A percentile compares a stretch with the other conserved stretches of the same genome.
Evolutionary conservation across 306 rosid genomes (phyloP).

Genomic region (Vicia villosa): DNA sequence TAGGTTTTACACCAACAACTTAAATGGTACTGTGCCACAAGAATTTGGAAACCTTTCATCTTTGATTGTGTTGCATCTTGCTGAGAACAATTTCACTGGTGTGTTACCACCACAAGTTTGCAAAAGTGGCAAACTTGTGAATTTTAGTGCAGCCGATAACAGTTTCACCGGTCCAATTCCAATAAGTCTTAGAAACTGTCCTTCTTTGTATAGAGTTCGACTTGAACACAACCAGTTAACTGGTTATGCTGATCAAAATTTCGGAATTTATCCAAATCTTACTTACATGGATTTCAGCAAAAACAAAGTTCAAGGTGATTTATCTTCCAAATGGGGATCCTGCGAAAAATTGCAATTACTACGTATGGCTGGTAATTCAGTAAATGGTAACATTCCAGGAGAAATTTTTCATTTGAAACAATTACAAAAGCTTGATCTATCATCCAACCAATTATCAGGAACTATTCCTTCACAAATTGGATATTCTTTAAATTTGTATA

Average conservation of each 20-base stretch:
- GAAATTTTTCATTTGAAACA: slow-evolving; percentile 39
- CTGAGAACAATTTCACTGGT: slow-evolving; percentile 57
- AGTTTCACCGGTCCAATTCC: slow-evolving; percentile 61
- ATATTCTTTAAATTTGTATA: slow-evolving; percentile 35
- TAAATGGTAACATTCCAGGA: slow-evolving; percentile 47
- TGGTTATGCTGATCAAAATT: slow-evolving; percentile 47
- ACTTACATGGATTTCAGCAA: slow-evolving; percentile 57
- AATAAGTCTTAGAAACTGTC: slow-evolving; percentile 47
- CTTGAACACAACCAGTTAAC: slow-evolving; percentile 47
- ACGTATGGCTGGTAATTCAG: slow-evolving; percentile 45
- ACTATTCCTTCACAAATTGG: slow-evolving; percentile 48
- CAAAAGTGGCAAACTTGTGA: slow-evolving; percentile 49
- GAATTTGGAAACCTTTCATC: slow-evolving; percentile 57
- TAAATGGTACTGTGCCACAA: slow-evolving; percentile 51
- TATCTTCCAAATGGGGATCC: slow-evolving; percentile 54
- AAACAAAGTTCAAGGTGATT: slow-evolving; percentile 46
- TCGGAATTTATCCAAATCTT: slow-evolving; percentile 64
- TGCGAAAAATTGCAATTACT: slow-evolving; percentile 45
- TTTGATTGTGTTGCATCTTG: slow-evolving; percentile 51
- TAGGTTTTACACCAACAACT: slow-evolving; percentile 36
- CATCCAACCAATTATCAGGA: slow-evolving; percentile 53
- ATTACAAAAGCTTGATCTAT: slow-evolving; percentile 35
- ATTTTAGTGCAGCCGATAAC: slow-evolving; percentile 52
- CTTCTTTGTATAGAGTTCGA: slow-evolving; percentile 49
- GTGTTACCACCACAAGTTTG: slow-evolving; percentile 59